Base-by-base conservation (phyloP, 352 stramenopile genomes). In the Phytophthora boehmeriae region DNA sequence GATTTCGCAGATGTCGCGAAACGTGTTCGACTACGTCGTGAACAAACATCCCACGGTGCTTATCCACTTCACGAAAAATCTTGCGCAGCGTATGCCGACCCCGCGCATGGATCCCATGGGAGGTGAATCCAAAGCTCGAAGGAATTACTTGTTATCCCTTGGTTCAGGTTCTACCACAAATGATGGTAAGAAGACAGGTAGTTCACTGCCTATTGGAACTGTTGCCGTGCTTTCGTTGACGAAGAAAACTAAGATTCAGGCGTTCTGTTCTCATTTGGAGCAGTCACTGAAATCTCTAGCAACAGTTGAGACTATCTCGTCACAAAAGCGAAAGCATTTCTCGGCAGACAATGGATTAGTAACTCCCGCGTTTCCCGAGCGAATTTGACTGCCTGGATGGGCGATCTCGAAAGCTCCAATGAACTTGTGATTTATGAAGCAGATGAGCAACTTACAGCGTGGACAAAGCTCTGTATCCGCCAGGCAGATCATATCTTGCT, bases 21-120 rank as follows among this genome's bases (percentile, higher is more conserved):
- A 86, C 50, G 85, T 96, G 20, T 94, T 96, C 38, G 87, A 96
- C 59, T 96, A 87, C 52, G 71, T 96, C 16, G 79, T 96, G 45
- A 88, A 69, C 44, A 71, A 77, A 10, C 59, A 84, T 28, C 85
- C 87, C 19, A 82, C 68, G 0, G 87, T 93, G 1, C 55, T 96
- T 10, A 62, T 93, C 41, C 82, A 94, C 49, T 93, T 96, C 28
- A 96, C 87, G 14, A 92, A 82, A 14, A 89, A 80, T 27, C 49
- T 94, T 13, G 85, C 83, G 1, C 77, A 79, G 44, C 79, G 80
- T 5, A 64, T 94, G 54, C 82, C 82, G 10, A 73, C 70, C n/a
- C 67, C 62, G 45, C 71, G 66, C 27, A 58, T 62, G 13, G 75
- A 90, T n/a, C 58, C 63, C 1, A 30, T 63, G 6, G 69, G 52